Percentiles rank a stretch among this genome's conserved stretches.
Conservation (phyloP, 2,329 filamentous ascomycete species). For the Rhinocladiella similis region DNA sequence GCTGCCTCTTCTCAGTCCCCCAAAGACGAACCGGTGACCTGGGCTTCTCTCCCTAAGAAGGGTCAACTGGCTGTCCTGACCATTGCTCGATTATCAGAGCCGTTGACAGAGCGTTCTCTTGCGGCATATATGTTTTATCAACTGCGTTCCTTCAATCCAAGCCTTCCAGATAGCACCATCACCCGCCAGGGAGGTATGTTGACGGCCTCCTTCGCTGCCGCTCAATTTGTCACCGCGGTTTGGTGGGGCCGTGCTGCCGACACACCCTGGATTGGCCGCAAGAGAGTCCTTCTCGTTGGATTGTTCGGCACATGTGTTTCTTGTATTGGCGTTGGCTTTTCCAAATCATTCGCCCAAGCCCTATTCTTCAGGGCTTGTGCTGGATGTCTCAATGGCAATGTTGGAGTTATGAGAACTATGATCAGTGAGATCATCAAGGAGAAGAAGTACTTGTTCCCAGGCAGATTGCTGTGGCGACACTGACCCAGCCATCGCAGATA, state of each 20-base stretch:
- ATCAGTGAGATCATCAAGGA: conserved; percentile 71
- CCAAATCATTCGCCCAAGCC: conserved; percentile 61
- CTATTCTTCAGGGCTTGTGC: conserved; percentile 67
- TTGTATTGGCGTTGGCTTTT: conserved; percentile 69
- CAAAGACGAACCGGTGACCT: conserved; percentile 57
- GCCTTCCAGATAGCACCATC: conserved; percentile 62
- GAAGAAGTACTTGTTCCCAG: conserved; percentile 53
- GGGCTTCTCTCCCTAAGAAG: conserved; percentile 73
- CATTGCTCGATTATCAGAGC: conserved; percentile 76
- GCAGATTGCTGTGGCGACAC: conserved; percentile 35
- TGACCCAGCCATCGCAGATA: conserved; percentile 37
- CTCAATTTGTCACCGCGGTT: conserved; percentile 80
- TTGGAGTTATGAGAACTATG: conserved; percentile 74
- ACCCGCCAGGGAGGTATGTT: conserved; percentile 75
- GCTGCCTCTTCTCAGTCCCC: conserved; percentile 2
- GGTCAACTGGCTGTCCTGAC: conserved; percentile 76
- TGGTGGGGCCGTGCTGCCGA: conserved; percentile 74
- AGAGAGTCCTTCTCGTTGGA: conserved; percentile 75
- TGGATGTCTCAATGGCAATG: conserved; percentile 70
- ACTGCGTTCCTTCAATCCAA: conserved; percentile 72
- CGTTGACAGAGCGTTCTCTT: conserved; percentile 75
- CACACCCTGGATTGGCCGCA: conserved; percentile 67
- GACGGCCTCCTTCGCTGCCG: conserved; percentile 75
- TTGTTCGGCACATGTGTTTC: conserved; percentile 68
- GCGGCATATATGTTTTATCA: conserved; percentile 86